Base-by-base conservation (phyloP, 768 basidiomycete genomes). In the Rhodotorula paludigena region DNA sequence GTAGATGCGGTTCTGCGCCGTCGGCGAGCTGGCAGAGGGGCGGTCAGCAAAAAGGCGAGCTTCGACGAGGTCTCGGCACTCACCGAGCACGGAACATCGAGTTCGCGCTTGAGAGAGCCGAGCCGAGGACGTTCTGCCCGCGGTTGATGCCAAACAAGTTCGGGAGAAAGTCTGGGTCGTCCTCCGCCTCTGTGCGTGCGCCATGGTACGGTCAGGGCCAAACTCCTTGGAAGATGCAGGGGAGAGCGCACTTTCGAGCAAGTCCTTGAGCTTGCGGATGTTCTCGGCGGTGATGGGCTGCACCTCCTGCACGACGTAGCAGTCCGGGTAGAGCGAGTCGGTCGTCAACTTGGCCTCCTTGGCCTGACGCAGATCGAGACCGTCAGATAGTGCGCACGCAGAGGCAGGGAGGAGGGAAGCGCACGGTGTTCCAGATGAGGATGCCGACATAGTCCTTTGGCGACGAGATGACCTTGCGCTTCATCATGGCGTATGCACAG, bases 401-500 rank as follows among this genome's bases (percentile, higher is more conserved):
- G 23, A 23, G 9, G 20, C 44, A 23, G 10, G n/a, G 23, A 10
- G 47, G 76, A 75, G 45, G 9, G 21, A 21, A 18, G 33, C 87
- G 82, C 76, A 93, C 92, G 64, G 91, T 90, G 71, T 99, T 97
- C 80, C 89, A 99, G 16, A 98, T 80, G 72, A 98, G 76, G 45
- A 98, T 87, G 9, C 94, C 96, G 51, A 97, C 86, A 38, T 85
- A 84, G 76, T 98, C 94, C 69, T 86, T 89, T 4, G 94, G 93
- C 10, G 89, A 88, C 7, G 86, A 84, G 36, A 96, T 81, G 33
- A 94, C 89, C 79, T 97, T 97, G 75, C 84, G 86, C 81, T 92
- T 92, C 80, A 90, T 85, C 45, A 96, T 87, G 74, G 89, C 85
- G 80, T 89, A 85, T 0, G 90, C 92, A 16, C 87, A 86, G 68